Evolutionary conservation across 75 land plant species (phyloP), one percentile per base, ranked within the genome.

Genomic region (Cunninghamia lanceolata): DNA sequence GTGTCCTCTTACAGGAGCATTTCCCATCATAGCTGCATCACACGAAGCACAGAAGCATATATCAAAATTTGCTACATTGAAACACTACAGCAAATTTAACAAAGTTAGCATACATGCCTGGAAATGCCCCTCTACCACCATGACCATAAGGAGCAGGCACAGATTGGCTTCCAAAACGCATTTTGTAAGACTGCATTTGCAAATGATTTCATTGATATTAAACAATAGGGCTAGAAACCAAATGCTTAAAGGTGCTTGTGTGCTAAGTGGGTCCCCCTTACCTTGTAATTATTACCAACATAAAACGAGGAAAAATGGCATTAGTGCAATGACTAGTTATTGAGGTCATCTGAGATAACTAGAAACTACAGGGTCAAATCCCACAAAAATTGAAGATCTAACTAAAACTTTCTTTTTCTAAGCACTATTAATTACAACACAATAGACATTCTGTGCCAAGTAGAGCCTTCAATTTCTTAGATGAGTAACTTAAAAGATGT

Each of bases 101-200:
- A 79, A 10, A 38, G 9, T 40, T 9, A 77, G 25, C 16, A 21
- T 79, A 42, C 47, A 36, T 79, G 45, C 82, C 82, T 40, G n/a
- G 43, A 79, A 25, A 28, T 79, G 16, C 47, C 4, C 82, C 82
- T 43, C 82, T 43, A 25, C 82, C 82, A 28, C 82, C 82, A 42
- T 38, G 46, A 45, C 82, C 82, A 25, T 42, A 40, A 79, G 47
- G 47, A 42, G 30, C 46, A 35, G 54, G 46, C 15, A 40, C 32
- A 83, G 59, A 8, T 6, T 83, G 84, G 36, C 63, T 83, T 53
- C 84, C 84, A 83, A 83, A 83, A 53, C 63, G 59, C 30, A 30
- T 34, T 46, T 83, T 83, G 59, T 83, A 83, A 4, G 84, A 47
- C 84, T 83, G 59, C 92, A 1, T 85, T 83, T 3, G 94, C 88